phyloP scores from a whole-genome alignment of 306 rosid species.

The Oxytropis ochrocephala region DNA sequence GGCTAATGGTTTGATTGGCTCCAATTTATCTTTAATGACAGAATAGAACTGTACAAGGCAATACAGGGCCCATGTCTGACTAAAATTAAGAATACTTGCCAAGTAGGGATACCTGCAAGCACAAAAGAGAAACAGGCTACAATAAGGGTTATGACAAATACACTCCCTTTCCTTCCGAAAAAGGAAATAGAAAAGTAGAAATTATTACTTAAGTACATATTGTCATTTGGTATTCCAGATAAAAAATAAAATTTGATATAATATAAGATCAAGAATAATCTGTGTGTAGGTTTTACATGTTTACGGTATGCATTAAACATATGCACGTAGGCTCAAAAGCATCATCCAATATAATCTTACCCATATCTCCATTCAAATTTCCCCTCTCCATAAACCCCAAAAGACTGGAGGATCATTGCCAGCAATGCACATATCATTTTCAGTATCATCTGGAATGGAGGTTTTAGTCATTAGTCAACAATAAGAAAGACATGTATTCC shows the following conservation, averaged over 20 bases:
- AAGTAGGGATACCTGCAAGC: constrained; percentile 88
- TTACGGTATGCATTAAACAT: constrained; percentile 11
- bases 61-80: constrained; percentile 98
- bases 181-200: neutral
- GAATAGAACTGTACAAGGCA: constrained; percentile 97
- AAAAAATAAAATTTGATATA: neutral
- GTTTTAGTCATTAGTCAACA: constrained; percentile 18
- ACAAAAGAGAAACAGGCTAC: constrained; percentile 26
- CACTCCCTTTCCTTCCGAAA: neutral
- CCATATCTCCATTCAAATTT: constrained; percentile 92
- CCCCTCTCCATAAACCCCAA: constrained; percentile 98
- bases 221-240: neutral
- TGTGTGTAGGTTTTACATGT: neutral
- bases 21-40: constrained; percentile 78
- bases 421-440: constrained; percentile 92
- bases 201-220: neutral
- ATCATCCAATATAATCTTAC: constrained; percentile 36
- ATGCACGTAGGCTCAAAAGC: neutral
- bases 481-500: constrained; percentile 11
- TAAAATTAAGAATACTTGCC: constrained; percentile 90
- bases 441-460: constrained; percentile 74
- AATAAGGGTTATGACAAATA: constrained; percentile 3
- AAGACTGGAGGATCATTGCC: constrained; percentile 86
- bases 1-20: constrained; percentile 86
- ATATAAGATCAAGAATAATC: neutral